These are phyloP conservation scores for Apiosordaria backusii DNA, from an alignment of 495 filamentous ascomycete genomes.

Conservation along the genomic window DNA sequence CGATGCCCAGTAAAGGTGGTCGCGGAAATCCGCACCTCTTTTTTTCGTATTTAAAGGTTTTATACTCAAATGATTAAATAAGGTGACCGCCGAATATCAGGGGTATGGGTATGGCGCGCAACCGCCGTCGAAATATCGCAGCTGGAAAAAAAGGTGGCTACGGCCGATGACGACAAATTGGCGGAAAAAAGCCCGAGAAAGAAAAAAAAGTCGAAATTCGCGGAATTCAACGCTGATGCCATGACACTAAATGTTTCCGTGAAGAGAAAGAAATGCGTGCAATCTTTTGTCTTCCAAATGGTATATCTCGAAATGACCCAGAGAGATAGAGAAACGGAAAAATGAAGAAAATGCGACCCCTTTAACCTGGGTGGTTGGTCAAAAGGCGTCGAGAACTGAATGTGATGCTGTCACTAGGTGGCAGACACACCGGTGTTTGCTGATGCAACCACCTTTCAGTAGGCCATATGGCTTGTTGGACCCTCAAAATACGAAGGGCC, in stretches of 20 bases:
- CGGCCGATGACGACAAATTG: conserved; percentile 4
- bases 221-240: conserved; percentile 39
- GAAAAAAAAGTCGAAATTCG: conserved; percentile 26
- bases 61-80: conserved; percentile 26
- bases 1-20: conserved; percentile 6
- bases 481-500: conserved; percentile 34
- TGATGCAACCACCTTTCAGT: conserved; percentile 28
- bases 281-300: conserved; percentile 39
- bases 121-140: conserved; percentile 12
- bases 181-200: conserved; percentile 13
- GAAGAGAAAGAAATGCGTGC: conserved; percentile 33
- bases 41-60: conserved; percentile 22
- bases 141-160: conserved; percentile 12
- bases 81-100: conserved; percentile 21
- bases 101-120: conserved; percentile 21
- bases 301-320: conserved; percentile 37
- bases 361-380: neutral
- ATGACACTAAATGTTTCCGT: conserved; percentile 38
- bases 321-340: conserved; percentile 9
- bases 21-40: conserved; percentile 15
- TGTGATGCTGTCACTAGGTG: neutral
- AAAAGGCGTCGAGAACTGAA: conserved; percentile 3
- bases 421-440: neutral
- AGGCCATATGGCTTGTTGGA: conserved; percentile 29
- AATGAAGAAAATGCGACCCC: conserved; percentile 19